Conservation (phyloP, 2,329 filamentous ascomycete species). For the Nannizzia gypsea region DNA sequence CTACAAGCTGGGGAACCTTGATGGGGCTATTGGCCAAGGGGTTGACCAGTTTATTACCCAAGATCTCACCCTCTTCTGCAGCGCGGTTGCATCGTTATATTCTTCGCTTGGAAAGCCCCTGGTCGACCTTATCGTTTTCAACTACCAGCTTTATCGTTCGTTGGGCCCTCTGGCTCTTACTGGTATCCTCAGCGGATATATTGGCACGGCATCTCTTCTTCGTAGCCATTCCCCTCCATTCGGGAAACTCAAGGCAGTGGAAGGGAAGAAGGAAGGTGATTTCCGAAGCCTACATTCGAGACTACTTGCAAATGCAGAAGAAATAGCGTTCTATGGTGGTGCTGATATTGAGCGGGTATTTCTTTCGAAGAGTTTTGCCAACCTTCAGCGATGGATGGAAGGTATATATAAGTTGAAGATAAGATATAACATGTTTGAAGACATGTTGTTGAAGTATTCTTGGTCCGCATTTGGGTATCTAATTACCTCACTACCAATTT, state of each 20-base stretch:
- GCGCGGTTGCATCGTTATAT: constrained; percentile 81
- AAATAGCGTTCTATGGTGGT: constrained; percentile 94
- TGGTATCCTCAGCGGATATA: constrained; percentile 83
- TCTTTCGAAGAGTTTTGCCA: constrained; percentile 81
- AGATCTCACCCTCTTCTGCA: constrained; percentile 90
- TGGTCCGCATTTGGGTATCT: constrained; percentile 98
- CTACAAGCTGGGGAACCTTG: constrained; percentile 86
- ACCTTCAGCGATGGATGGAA: constrained; percentile 94
- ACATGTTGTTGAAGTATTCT: constrained; percentile 95
- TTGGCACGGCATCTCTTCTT: constrained; percentile 81
- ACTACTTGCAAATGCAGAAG: constrained; percentile 91
- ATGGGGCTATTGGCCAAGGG: constrained; percentile 81
- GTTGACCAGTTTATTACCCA: constrained; percentile 97
- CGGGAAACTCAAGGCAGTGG: constrained; percentile 90
- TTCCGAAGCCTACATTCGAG: constrained; percentile 85
- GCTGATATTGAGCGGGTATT: constrained; percentile 91
- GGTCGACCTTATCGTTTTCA: constrained; percentile 95
- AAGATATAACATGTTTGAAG: constrained; percentile 95
- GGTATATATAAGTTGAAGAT: constrained; percentile 96
- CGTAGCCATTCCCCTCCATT: constrained; percentile 86
- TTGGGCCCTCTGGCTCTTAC: constrained; percentile 78
- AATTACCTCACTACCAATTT: constrained; percentile 82
- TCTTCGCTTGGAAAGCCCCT: constrained; percentile 95
- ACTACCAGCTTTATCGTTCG: constrained; percentile 89
- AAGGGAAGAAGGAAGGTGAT: constrained; percentile 88